Evolutionary conservation across 2,329 filamentous ascomycete genomes (phyloP), one percentile per base, ranked within the genome.

Genomic region (Fusarium sp.): DNA sequence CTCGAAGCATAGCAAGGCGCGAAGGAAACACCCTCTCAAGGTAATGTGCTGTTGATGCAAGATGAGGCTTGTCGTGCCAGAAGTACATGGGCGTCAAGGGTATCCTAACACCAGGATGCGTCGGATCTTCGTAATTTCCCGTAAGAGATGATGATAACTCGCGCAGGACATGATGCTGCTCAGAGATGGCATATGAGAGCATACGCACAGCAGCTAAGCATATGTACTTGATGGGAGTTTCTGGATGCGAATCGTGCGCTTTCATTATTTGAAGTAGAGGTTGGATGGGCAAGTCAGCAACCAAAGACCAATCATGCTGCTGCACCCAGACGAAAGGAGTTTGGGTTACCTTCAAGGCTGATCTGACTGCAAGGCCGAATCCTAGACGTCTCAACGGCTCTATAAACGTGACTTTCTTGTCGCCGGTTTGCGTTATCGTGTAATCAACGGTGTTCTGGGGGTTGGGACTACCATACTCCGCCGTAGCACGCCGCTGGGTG

Each of bases 11-110:
- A 3, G 87, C 85, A 20, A 88, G 73, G 4, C 86, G 81, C 2
- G 81, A 84, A 0, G 86, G 83, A 53, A 89, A 89, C 3, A 89
- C 83, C 1, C 83, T 80, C 1, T 78, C 72, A 1, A 88, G 80
- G 61, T 89, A 89, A 70, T 89, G 87, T 3, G 78, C 71, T 0
- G 81, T 84, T 7, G 82, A 83, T 2, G 84, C 86, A 5, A 89
- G 65, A 62, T 89, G 87, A 1, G 87, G 86, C 71, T 89, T 89
- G 66, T 89, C 87, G 61, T 89, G 86, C 87, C 87, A 89, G 73
- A 89, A 88, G 78, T 88, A 89, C 59, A 89, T 81, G 0, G 87
- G 87, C 2, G 87, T 89, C 44, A 89, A 75, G 0, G 85, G 84
- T 1, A 89, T 76, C 18, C 73, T 68, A 20, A 53, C 27, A 10